A percentile compares a stretch with the other conserved stretches of the same genome.
phyloP scores from a whole-genome alignment of 306 rosid species.

The Amphicarpaea edgeworthii region DNA sequence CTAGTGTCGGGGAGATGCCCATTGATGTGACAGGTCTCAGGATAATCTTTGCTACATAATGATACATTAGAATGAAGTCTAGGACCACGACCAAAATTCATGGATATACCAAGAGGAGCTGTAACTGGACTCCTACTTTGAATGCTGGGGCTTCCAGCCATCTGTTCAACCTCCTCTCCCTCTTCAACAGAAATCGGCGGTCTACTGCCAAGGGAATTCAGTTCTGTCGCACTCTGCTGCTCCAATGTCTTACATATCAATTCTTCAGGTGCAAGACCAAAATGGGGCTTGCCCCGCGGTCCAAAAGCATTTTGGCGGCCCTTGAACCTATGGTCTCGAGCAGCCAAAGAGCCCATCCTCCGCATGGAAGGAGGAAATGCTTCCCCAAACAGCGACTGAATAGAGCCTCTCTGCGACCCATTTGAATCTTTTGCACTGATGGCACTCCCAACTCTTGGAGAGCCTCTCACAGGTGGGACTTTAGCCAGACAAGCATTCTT shows the following conservation, averaged over 20 bases:
- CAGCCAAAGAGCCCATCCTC: constrained; percentile 59
- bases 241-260: constrained; percentile 63
- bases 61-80: constrained; percentile 62
- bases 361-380: constrained; percentile 56
- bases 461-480: constrained; percentile 63
- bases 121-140: constrained; percentile 92
- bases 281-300: constrained; percentile 67
- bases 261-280: constrained; percentile 52
- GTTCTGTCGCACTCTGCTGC: constrained; percentile 92
- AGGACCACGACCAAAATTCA: constrained; percentile 60
- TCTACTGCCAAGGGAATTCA: constrained; percentile 93
- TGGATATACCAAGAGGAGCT: constrained; percentile 90
- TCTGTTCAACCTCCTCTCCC: constrained; percentile 98
- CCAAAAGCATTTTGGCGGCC: constrained; percentile 69
- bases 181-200: constrained; percentile 98
- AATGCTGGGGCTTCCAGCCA: constrained; percentile 82
- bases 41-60: constrained; percentile 48
- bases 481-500: constrained; percentile 79
- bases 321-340: constrained; percentile 54
- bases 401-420: constrained; percentile 54
- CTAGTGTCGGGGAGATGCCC: constrained; percentile 80
- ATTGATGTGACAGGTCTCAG: constrained; percentile 70
- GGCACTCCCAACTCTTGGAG: constrained; percentile 48
- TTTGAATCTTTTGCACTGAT: constrained; percentile 58
- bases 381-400: constrained; percentile 61